Conservation (phyloP, 2,329 filamentous ascomycete species). For the Rutstroemia sp. region DNA sequence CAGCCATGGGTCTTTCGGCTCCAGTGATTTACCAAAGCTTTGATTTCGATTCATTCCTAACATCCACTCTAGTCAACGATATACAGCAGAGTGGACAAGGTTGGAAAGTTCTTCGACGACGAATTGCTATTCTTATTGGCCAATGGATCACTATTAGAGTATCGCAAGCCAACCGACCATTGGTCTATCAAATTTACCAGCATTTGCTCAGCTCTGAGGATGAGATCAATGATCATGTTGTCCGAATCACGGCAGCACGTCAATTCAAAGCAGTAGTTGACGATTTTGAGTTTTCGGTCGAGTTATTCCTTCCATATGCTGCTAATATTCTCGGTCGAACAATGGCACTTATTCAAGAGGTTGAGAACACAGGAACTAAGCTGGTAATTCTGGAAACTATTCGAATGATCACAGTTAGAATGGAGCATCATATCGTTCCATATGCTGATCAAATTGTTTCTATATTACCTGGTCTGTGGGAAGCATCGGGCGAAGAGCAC, state of each 20-base stretch:
- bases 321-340: conserved; percentile 64
- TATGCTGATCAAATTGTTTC: conserved; percentile 77
- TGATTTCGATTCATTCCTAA: conserved; percentile 77
- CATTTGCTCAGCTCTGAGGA: conserved; percentile 76
- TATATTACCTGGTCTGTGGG: conserved; percentile 77
- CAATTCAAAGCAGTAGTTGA: conserved; percentile 76
- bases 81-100: conserved; percentile 55
- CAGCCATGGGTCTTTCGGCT: conserved; percentile 80
- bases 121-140: conserved; percentile 81
- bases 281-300: conserved; percentile 72
- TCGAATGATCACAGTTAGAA: conserved; percentile 67
- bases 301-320: conserved; percentile 71
- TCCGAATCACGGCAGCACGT: conserved; percentile 82
- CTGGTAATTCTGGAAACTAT: conserved; percentile 85
- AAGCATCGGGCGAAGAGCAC: conserved; percentile 69
- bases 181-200: conserved; percentile 84
- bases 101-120: conserved; percentile 77
- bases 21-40: conserved; percentile 66
- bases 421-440: conserved; percentile 64
- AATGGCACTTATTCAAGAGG: conserved; percentile 70
- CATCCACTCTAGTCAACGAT: conserved; percentile 68
- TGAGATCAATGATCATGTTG: conserved; percentile 78
- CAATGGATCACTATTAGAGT: conserved; percentile 83
- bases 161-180: conserved; percentile 55
- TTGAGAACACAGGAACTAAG: conserved; percentile 80